These are phyloP conservation scores for Fraxinus velutina DNA, from an alignment of 305 asterid species.

Conservation along the genomic window DNA sequence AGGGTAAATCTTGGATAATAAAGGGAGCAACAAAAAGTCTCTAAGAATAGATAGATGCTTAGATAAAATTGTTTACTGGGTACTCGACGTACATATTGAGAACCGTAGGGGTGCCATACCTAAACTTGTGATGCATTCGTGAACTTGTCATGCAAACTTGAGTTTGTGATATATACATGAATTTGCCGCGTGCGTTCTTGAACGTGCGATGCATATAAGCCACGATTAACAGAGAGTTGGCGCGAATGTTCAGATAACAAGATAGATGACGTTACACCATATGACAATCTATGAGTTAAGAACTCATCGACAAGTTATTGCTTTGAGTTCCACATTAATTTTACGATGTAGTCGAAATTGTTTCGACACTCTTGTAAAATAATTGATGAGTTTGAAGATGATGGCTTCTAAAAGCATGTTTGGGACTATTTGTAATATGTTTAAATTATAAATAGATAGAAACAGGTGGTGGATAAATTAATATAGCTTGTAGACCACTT, in stretches of 20 bases:
- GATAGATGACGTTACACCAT: no score
- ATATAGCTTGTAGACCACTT: not conserved
- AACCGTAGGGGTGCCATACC: not conserved
- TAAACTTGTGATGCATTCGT: not conserved
- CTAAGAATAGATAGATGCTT: not conserved
- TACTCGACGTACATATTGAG: not conserved
- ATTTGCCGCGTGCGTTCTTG: not conserved
- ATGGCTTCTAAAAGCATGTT: not conserved
- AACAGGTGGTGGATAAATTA: not conserved
- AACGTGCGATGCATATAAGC: not conserved
- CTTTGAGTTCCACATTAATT: not conserved
- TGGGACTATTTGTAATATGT: not conserved
- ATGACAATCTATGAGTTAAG: not conserved
- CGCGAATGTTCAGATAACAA: not conserved
- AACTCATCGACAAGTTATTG: not conserved
- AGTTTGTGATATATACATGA: not conserved
- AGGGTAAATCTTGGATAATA: not conserved
- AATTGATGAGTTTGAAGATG: not conserved
- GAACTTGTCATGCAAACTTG: not conserved
- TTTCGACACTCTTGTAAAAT: not conserved
- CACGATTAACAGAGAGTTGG: not conserved
- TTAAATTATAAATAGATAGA: not conserved
- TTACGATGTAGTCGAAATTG: not conserved
- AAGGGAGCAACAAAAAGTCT: not conserved
- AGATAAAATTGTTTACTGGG: not conserved